Base-by-base conservation (phyloP, 495 filamentous ascomycete species). In the Xylaria grammica region DNA sequence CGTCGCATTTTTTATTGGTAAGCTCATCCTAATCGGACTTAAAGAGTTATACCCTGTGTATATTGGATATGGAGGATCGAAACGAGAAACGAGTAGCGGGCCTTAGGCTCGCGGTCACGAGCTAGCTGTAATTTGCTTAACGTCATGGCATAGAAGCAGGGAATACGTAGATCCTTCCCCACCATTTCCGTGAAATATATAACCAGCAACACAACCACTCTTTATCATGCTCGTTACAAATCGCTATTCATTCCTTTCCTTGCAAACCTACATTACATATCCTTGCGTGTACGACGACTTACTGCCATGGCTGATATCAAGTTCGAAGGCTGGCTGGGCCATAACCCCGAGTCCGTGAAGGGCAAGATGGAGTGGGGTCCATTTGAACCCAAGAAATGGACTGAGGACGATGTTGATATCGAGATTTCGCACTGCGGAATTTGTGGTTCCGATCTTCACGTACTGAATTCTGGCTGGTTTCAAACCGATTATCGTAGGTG, bases 311-410 rank as follows among this genome's bases (percentile, higher is more conserved):
- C 69, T 40, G 67, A 77, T 26, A 72, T 76, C 68, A 80, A 87
- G 61, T 97, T 94, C 77, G 77, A 88, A 67, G 93, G 93, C 70
- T 97, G 93, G 94, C 77, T 96, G 59, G 91, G 89, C 69, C 78
- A 87, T 60, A 81, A 88, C 69, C 69, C 77, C 15, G 74, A 83
- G 11, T 75, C 86, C 32, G 84, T 82, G 45, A 79, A 90, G 24
- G 90, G 87, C 51, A 90, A 93, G 15, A 87, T 96, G 74, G 77
- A 79, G 42, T 93, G 88, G 86, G 82, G 84, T 64, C 78, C 84
- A 65, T 96, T 87, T 74, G 83, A 87, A 64, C 91, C 91, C 2
- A 97, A 96, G 79, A 81, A 86, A 13, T 95, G 89, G 82, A 84
- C 87, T 26, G 86, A 90, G 67, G 89, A 84, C 63, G 91, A 96